Percentiles rank a stretch among this genome's conserved stretches.
phyloP scores from a whole-genome alignment of 306 rosid species.

The Cucurbita pepo region DNA sequence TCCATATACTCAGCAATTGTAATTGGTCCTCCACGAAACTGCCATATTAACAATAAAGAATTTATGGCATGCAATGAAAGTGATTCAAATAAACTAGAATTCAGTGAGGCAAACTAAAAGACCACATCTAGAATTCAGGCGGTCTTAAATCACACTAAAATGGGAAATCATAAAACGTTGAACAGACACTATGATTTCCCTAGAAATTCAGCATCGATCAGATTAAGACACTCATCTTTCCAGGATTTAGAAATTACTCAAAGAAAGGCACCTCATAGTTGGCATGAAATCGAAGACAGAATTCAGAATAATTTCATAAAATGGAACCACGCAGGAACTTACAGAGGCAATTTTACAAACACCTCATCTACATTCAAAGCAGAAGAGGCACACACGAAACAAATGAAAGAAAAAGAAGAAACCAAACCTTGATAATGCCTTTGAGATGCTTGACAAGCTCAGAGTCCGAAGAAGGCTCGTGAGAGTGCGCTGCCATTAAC shows the following conservation, averaged over 20 bases:
- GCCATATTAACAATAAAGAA: conserved; percentile 7
- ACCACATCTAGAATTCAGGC: not conserved
- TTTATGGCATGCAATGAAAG: not conserved
- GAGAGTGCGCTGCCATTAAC: conserved; percentile 28
- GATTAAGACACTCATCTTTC: not conserved
- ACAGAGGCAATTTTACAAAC: conserved; percentile 1
- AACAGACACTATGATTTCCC: too few relatives aligned
- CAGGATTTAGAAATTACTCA: not conserved
- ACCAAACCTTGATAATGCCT: conserved; percentile 29
- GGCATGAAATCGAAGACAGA: not conserved
- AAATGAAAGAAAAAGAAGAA: not conserved
- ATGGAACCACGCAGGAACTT: not conserved
- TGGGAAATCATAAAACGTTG: not conserved
- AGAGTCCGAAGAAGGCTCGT: conserved; percentile 26
- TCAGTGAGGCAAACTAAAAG: not conserved
- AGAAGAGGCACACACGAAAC: not conserved
- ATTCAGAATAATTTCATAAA: not conserved
- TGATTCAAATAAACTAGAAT: not conserved
- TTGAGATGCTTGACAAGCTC: conserved; percentile 50
- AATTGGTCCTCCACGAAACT: conserved; percentile 99
- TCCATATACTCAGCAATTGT: conserved; percentile 91
- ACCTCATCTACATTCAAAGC: not conserved
- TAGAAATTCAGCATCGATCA: not conserved
- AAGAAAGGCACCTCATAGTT: not conserved
- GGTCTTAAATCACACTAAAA: not conserved